Evolutionary conservation across 2,329 filamentous ascomycete species (phyloP), one percentile per base, ranked within the genome.

Genomic region (Fusarium fujikuroi): DNA sequence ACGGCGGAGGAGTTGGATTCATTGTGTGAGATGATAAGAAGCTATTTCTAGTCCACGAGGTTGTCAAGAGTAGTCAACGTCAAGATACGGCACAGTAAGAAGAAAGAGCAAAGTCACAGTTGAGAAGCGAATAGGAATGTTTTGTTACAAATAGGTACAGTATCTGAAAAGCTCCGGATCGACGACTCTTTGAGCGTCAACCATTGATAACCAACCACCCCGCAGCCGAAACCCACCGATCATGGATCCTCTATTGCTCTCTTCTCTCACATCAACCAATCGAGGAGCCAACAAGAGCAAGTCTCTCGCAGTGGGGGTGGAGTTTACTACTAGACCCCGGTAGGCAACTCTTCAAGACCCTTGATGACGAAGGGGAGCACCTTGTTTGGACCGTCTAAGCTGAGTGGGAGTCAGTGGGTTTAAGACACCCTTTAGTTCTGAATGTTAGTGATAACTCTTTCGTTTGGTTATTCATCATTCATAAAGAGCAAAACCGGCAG

Each of bases 171-270:
- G 30, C n/a, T 56, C 56, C 43, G 39, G 57, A 74, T 71, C 59
- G 40, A 72, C 56, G 39, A 69, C 57, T 52, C 58, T 43, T 30
- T 54, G 54, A 58, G 64, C 44, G 54, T 61, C 56, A 61, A 59
- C 50, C 60, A 66, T 60, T 65, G 30, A 62, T 44, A 49, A 46
- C 68, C 71, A 74, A 74, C 60, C 71, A 62, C 47, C 53, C 68
- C 64, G 63, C 71, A 74, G 71, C 60, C 60, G 21, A 65, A 74
- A 63, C 63, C 64, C 71, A 69, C 60, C 52, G 71, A 73, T 69
- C 71, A 74, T 65, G 67, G 66, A 64, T 60, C 63, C 63, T 66
- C 43, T 69, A 71, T 65, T 72, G 44, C 56, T 72, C 49, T 62
- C 47, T 59, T 56, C 47, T 52, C 47, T 70, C 49, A 42, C 53